These are phyloP conservation scores for Clathrus columnatus DNA, from an alignment of 768 basidiomycete genomes.

Conservation along the genomic window DNA sequence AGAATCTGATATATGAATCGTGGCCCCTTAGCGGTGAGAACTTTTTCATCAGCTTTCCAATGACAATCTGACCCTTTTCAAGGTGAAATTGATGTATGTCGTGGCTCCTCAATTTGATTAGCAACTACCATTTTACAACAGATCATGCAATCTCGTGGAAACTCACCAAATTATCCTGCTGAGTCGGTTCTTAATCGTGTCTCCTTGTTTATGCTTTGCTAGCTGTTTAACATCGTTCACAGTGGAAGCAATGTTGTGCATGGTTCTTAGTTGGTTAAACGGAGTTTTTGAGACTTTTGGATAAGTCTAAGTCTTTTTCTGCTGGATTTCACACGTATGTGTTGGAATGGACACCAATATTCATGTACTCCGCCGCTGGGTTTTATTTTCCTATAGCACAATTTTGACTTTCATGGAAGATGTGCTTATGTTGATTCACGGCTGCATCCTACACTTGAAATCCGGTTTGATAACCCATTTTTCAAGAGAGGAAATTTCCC, in stretches of 20 bases:
- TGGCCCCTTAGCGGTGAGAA: constrained; percentile 58
- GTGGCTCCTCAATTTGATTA: neutral
- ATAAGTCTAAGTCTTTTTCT: constrained; percentile 37
- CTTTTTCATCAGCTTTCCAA: too few species aligned
- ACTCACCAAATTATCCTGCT: constrained; percentile 32
- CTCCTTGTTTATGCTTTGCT: too few species aligned
- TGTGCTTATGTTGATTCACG: constrained; percentile 46
- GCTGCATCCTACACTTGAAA: constrained; percentile 30
- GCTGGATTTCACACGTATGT: constrained; percentile 44
- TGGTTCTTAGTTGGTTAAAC: too few species aligned
- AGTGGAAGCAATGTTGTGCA: too few species aligned
- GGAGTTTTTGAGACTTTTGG: too few species aligned
- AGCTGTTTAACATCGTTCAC: too few species aligned
- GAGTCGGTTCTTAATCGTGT: too few species aligned
- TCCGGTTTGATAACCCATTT: constrained; percentile 65
- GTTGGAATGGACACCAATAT: constrained; percentile 50
- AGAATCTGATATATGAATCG: constrained; percentile 40
- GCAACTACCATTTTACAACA: too few species aligned
- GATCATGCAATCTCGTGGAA: constrained; percentile 49
- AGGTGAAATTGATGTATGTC: constrained; percentile 24
- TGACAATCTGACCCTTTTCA: neutral
- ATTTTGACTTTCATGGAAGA: too few species aligned
- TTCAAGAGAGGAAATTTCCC: constrained; percentile 72
- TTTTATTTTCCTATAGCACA: neutral
- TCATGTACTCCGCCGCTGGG: too few species aligned